A percentile compares a stretch with the other conserved stretches of the same genome.
Evolutionary conservation across 1,284 basidiomycete species (phyloP).

Genomic region (Pseudozyma tsukubaensis): DNA sequence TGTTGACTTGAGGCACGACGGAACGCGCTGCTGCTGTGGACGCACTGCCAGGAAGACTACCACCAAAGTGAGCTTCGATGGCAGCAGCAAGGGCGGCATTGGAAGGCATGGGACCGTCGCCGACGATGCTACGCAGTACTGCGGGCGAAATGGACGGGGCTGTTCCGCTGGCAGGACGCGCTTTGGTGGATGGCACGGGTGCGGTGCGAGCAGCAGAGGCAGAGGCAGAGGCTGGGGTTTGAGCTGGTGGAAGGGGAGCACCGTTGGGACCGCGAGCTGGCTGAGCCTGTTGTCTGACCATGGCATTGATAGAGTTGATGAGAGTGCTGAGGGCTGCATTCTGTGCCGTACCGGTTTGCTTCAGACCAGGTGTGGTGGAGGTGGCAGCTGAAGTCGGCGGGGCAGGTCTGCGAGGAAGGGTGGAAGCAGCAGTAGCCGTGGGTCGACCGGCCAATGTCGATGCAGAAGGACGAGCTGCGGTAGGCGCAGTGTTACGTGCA

Average conservation of each 20-base stretch:
- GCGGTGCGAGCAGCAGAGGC: slow-evolving; percentile 6
- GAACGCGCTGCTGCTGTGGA: slow-evolving; percentile 18
- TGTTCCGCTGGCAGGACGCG: slow-evolving; percentile 7
- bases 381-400: slow-evolving; percentile 9
- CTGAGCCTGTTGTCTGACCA: slow-evolving; percentile 39
- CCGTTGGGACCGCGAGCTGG: slow-evolving; percentile 49
- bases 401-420: slow-evolving; percentile 14
- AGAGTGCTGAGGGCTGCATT: slow-evolving; percentile 32
- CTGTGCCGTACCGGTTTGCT: slow-evolving; percentile 10
- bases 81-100: slow-evolving; percentile 48
- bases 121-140: slow-evolving; percentile 41
- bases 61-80: slow-evolving; percentile 48
- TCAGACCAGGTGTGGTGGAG: no score
- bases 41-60: slow-evolving; percentile 23
- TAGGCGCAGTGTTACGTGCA: no score
- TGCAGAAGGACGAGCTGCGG: slow-evolving; percentile 1
- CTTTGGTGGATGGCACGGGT: slow-evolving; percentile 5
- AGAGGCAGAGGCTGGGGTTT: not conserved
- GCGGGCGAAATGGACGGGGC: slow-evolving; percentile 25
- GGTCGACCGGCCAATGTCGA: slow-evolving; percentile 17
- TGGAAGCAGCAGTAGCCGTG: slow-evolving; percentile 11
- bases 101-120: slow-evolving; percentile 51
- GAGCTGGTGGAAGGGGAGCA: slow-evolving; percentile 38
- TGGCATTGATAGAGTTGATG: slow-evolving; percentile 47
- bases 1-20: no score